These are phyloP conservation scores for Beauveria pseudobassiana DNA, from an alignment of 2,329 filamentous ascomycete species.

Conservation along the genomic window DNA sequence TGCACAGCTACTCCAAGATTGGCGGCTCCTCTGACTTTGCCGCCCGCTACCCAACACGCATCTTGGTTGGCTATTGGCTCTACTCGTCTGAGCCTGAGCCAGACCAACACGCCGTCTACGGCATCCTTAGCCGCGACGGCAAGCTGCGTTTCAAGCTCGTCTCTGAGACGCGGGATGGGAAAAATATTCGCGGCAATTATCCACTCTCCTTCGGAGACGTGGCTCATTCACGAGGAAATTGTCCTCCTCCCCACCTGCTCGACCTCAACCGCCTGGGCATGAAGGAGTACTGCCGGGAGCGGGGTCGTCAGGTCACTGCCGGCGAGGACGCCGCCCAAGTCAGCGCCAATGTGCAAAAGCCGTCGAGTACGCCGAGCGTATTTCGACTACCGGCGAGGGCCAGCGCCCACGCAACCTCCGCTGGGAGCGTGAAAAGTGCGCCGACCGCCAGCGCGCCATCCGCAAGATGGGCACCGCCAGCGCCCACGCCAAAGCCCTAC, in stretches of 20 bases:
- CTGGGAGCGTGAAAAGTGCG: constrained; percentile 11
- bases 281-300: constrained; percentile 12
- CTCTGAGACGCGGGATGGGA: constrained; percentile 8
- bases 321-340: constrained; percentile 1
- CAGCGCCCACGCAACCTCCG: constrained; percentile 9
- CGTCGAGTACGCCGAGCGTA: constrained; percentile 5
- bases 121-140: constrained; percentile 11
- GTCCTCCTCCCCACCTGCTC: not conserved
- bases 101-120: constrained; percentile 12
- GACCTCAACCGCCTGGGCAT: constrained; percentile 11
- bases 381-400: not conserved
- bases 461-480: constrained; percentile 7
- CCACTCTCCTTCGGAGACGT: constrained; percentile 4
- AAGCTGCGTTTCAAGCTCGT: constrained; percentile 12
- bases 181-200: not conserved
- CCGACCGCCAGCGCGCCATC: constrained; percentile 5
- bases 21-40: constrained; percentile 10
- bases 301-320: not conserved
- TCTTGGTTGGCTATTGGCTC: constrained; percentile 12
- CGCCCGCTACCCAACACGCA: constrained; percentile 11
- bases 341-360: constrained; percentile 8
- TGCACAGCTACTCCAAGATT: constrained; percentile 10
- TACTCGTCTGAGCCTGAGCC: constrained; percentile 9
- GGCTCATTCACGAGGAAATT: constrained; percentile 8
- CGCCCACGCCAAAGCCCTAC: constrained; percentile 6